These are phyloP conservation scores for Acer saccharum DNA, from an alignment of 345 rosid species.

Conservation along the genomic window DNA sequence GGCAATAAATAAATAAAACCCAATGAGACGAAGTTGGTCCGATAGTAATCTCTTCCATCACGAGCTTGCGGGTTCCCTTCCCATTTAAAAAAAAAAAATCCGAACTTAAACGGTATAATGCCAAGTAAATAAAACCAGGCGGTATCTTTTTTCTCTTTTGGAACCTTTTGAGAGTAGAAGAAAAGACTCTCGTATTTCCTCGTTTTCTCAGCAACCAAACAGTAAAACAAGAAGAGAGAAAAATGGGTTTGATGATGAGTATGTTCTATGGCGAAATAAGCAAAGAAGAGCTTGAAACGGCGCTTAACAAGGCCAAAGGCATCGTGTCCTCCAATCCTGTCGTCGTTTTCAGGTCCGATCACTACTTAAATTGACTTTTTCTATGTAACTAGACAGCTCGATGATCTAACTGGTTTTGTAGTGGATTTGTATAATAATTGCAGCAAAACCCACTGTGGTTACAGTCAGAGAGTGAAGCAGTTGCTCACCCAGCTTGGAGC, in stretches of 20 bases:
- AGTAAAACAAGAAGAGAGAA: neutral
- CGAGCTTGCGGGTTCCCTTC: too few relatives aligned
- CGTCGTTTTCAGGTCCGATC: conserved; percentile 62
- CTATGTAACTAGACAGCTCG: too few relatives aligned
- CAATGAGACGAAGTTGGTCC: too few relatives aligned
- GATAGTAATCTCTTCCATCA: too few relatives aligned
- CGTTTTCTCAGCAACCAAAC: conserved; percentile 2
- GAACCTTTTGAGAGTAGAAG: too few relatives aligned
- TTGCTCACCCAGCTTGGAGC: conserved; percentile 56
- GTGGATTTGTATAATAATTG: neutral
- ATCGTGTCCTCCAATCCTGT: conserved; percentile 59
- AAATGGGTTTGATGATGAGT: conserved; percentile 45
- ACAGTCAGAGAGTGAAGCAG: conserved; percentile 61
- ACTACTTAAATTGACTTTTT: too few relatives aligned
- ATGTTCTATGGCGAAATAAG: conserved; percentile 26
- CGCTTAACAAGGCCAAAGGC: conserved; percentile 54
- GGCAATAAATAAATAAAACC: too few relatives aligned
- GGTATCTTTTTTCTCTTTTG: neutral
- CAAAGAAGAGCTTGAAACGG: conserved; percentile 50
- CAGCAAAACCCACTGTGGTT: conserved; percentile 77
- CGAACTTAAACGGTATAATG: too few relatives aligned
- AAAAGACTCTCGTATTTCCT: too few relatives aligned
- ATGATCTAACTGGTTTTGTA: neutral
- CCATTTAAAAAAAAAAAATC: too few relatives aligned
- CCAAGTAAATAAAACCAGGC: neutral